phyloP scores from a whole-genome alignment of 306 rosid species.

The Pterocarpus santalinus region DNA sequence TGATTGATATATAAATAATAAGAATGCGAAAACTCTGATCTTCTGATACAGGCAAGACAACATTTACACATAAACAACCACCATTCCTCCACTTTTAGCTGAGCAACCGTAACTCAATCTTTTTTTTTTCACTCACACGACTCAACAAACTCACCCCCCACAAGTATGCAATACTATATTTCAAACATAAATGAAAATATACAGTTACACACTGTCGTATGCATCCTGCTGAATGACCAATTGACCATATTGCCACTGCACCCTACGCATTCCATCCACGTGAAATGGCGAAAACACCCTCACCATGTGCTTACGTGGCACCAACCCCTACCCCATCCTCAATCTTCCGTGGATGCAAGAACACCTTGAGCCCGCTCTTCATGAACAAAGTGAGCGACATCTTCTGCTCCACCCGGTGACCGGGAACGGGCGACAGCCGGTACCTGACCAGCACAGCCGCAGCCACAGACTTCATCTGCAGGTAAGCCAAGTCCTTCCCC shows the following conservation, averaged over 20 bases:
- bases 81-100: conserved; percentile 32
- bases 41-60: background rate
- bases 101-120: conserved; percentile 41
- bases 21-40: too few species aligned
- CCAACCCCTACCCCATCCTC: conserved; percentile 38
- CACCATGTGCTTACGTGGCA: conserved; percentile 11
- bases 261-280: background rate
- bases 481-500: conserved; percentile 94
- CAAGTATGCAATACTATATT: background rate
- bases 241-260: conserved; percentile 41
- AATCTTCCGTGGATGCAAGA: conserved; percentile 71
- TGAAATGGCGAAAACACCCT: conserved; percentile 45
- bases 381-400: conserved; percentile 92
- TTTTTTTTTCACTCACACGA: conserved; percentile 31
- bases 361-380: conserved; percentile 84
- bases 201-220: background rate
- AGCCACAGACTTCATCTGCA: conserved; percentile 95
- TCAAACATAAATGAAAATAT: background rate
- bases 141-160: conserved; percentile 30
- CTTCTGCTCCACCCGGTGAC: conserved; percentile 86
- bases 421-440: conserved; percentile 78
- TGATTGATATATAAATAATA: too few species aligned
- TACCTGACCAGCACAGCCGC: conserved; percentile 84
- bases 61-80: conserved; percentile 19
- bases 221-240: conserved; percentile 32